These are phyloP conservation scores for Trametes gibbosa DNA, from an alignment of 768 basidiomycete species.

Conservation along the genomic window DNA sequence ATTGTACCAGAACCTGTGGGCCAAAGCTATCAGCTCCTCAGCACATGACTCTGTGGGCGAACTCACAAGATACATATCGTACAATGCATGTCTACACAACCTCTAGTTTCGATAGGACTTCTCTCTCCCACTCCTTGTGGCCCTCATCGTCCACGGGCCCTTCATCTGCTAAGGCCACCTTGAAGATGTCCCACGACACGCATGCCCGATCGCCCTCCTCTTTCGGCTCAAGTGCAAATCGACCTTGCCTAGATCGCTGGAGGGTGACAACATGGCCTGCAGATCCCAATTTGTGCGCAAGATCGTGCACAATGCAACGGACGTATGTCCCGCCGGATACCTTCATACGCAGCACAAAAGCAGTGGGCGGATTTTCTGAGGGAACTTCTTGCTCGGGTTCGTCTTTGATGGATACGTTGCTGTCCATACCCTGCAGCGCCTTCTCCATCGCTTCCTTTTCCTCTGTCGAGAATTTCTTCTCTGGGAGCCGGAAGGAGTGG, in stretches of 20 bases:
- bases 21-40: background rate
- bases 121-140: conserved; percentile 78
- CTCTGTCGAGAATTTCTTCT: conserved; percentile 61
- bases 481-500: conserved; percentile 79
- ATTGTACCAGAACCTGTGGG: too few relatives aligned
- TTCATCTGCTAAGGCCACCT: conserved; percentile 50
- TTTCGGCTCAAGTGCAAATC: conserved; percentile 55
- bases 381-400: conserved; percentile 28
- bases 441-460: conserved; percentile 69
- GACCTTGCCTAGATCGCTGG: conserved; percentile 85
- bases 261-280: conserved; percentile 94
- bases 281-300: conserved; percentile 78
- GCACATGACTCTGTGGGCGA: too few relatives aligned
- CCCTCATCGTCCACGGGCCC: conserved; percentile 66
- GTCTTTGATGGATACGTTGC: conserved; percentile 35
- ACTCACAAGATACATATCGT: background rate
- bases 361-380: conserved; percentile 51
- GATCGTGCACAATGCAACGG: conserved; percentile 91
- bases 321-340: conserved; percentile 98
- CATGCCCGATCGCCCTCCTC: conserved; percentile 58
- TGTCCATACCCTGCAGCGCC: conserved; percentile 53
- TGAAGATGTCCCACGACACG: conserved; percentile 73
- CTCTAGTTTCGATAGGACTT: conserved; percentile 66
- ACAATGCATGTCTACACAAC: conserved; percentile 35
- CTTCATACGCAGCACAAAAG: conserved; percentile 86